These are phyloP conservation scores for Ustanciosporium gigantosporum DNA, from an alignment of 1,284 basidiomycete species.

Conservation along the genomic window DNA sequence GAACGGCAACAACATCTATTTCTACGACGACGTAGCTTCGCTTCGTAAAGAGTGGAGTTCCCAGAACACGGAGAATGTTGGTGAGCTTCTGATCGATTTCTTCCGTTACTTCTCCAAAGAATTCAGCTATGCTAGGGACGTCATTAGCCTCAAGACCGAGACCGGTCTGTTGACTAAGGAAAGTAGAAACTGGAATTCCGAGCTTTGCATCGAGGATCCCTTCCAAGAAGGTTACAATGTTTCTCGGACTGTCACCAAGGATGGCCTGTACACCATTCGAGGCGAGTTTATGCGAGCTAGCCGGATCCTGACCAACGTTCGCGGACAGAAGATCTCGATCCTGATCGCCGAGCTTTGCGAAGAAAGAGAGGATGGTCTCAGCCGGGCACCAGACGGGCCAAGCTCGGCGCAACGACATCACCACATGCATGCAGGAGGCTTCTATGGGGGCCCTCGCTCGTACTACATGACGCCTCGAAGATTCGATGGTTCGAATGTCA, in stretches of 20 bases:
- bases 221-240: constrained; percentile 96
- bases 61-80: constrained; percentile 88
- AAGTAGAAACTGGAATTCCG: constrained; percentile 87
- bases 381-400: constrained; percentile 52
- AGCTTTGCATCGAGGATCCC: constrained; percentile 75
- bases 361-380: constrained; percentile 57
- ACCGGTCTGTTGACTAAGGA: constrained; percentile 83
- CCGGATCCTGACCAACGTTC: constrained; percentile 63
- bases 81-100: constrained; percentile 95
- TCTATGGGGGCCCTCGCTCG: constrained; percentile 14
- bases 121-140: constrained; percentile 87
- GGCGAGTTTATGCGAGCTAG: constrained; percentile 98
- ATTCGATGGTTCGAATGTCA: constrained; percentile 27
- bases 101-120: constrained; percentile 95
- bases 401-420: constrained; percentile 19
- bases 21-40: constrained; percentile 95
- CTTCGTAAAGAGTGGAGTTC: constrained; percentile 89
- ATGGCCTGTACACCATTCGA: constrained; percentile 93
- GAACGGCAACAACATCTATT: constrained; percentile 67
- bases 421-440: constrained; percentile 12
- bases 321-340: constrained; percentile 40
- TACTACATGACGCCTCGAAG: constrained; percentile 33
- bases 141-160: constrained; percentile 81
- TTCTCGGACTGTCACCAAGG: constrained; percentile 90
- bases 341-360: constrained; percentile 57